Base-by-base conservation (phyloP, 441 rosid species). In the Rhodomyrtus psidioides region DNA sequence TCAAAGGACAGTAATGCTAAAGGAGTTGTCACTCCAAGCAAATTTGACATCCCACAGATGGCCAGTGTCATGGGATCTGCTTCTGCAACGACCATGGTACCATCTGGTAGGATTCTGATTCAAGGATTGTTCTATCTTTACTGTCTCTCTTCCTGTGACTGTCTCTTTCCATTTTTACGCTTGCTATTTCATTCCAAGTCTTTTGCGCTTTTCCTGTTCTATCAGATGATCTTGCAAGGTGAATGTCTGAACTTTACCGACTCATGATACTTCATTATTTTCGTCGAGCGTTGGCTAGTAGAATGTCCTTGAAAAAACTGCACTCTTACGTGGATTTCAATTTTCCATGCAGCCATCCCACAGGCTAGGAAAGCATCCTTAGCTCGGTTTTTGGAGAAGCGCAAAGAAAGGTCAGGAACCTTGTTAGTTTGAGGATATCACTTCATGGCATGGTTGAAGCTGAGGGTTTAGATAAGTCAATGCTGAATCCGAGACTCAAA, bases 301-400 rank as follows among this genome's bases (percentile, higher is more conserved):
- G n/a, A 28, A 56, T 82, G 60, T 53, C 46, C 34, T 28, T 27
- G 34, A 56, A 42, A 70, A 70, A 34, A 34, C 79, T 21, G 49
- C 34, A 34, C 79, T 70, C 79, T 21, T 70, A 34, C 39, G n/a
- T 21, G 79, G 79, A 70, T 34, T 34, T 70, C 75, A 70, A 70
- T 53, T 85, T n/a, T 83, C 56, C 56, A 39, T 49, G 82, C 86
- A 8, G 90, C 92, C 89, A 94, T 95, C 85, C 99, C 99, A 53
- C 99, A 95, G 91, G 97, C 98, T 83, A 95, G 98, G 12, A 93
- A 97, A 91, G 99, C 98, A 49, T 97, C 99, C 14, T 88, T 97
- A 90, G 98, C 98, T 88, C 89, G 96, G 81, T 97, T 97, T 92
- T 89, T 97, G 92, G 99, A 97, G 94, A 96, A 95, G 92, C 98